These are phyloP conservation scores for Exophiala calicioides DNA, from an alignment of 2,329 filamentous ascomycete species.

Conservation along the genomic window DNA sequence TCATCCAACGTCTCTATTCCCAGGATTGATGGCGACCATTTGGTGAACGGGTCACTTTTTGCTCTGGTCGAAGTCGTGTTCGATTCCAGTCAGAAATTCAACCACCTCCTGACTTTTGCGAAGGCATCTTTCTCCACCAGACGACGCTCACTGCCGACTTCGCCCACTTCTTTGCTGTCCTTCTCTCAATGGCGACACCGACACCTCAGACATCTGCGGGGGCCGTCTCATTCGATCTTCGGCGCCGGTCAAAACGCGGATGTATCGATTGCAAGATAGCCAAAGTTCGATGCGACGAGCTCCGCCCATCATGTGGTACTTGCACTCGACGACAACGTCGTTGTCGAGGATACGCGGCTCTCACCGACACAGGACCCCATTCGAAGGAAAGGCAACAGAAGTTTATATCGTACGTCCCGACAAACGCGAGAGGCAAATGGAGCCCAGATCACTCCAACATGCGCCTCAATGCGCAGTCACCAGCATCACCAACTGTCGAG, in stretches of 20 bases:
- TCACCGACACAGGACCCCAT: background rate
- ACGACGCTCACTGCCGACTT: too few relatives aligned
- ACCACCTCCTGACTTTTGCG: too few relatives aligned
- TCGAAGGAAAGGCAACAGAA: background rate
- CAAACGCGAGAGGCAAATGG: background rate
- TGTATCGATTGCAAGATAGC: conserved; percentile 24
- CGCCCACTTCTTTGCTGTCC: too few relatives aligned
- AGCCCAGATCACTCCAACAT: background rate
- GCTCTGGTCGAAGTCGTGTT: too few relatives aligned
- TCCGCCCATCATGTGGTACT: conserved; percentile 35
- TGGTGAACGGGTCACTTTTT: too few relatives aligned
- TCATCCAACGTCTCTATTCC: too few relatives aligned
- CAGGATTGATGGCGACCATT: too few relatives aligned
- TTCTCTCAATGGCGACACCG: too few relatives aligned
- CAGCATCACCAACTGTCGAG: background rate
- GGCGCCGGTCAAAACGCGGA: conserved; percentile 16
- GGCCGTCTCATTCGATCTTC: too few relatives aligned
- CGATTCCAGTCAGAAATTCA: too few relatives aligned
- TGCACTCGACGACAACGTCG: conserved; percentile 26
- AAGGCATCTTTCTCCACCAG: too few relatives aligned
- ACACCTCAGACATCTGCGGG: too few relatives aligned
- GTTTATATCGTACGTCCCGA: background rate
- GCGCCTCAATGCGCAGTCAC: background rate
- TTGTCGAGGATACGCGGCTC: conserved; percentile 1
- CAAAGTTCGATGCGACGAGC: conserved; percentile 24